Base-by-base conservation (phyloP, 371 early-diverging fungal species). In the Mortierella sp. region DNA sequence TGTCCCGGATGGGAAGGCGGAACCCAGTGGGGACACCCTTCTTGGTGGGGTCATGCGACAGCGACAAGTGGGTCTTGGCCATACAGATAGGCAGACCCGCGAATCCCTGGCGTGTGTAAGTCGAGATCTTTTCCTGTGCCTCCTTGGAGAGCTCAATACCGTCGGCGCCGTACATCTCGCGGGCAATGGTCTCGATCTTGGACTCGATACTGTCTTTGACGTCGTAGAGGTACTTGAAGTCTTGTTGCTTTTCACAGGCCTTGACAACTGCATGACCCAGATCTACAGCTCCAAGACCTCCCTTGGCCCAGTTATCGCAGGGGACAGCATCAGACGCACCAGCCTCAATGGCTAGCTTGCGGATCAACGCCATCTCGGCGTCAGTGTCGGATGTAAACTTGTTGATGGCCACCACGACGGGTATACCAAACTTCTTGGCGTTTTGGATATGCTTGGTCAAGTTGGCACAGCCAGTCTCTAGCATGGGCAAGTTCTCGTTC, bases 1-100 rank as follows among this genome's bases (percentile, higher is more conserved):
- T 95, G 82, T 98, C 99, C 51, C 98, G 94, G 74, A 98, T 95
- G 14, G 98, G 98, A 43, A 98, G 93, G 69, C 92, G 93, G 86
- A 99, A 98, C 88, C 96, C 98, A 44, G 94, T 94, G 9, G 99
- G 99, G 0, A 96, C 98, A 75, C 95, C 95, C 92, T 99, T 99
- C 71, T 95, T 90, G 48, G 92, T 93, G 11, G 98, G 96, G 81
- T 98, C 96, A 73, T 97, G 96, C 55, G 97, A 96, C 78, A 99
- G 92, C 69, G 94, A 94, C 83, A 96, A 92, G 85, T 98, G 98
- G 10, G 99, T 99, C 93, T 99, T 99, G 77, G 99, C 98, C 99
- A 99, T 98, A 89, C 99, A 99, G 72, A 99, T 96, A 2, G 98
- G 98, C 80, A 98, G 88, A 24, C 93, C 87, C 51, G 87, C 91